Evolutionary conservation across 257 asterid species (phyloP).

Genomic region (Solanum chmielewskii): DNA sequence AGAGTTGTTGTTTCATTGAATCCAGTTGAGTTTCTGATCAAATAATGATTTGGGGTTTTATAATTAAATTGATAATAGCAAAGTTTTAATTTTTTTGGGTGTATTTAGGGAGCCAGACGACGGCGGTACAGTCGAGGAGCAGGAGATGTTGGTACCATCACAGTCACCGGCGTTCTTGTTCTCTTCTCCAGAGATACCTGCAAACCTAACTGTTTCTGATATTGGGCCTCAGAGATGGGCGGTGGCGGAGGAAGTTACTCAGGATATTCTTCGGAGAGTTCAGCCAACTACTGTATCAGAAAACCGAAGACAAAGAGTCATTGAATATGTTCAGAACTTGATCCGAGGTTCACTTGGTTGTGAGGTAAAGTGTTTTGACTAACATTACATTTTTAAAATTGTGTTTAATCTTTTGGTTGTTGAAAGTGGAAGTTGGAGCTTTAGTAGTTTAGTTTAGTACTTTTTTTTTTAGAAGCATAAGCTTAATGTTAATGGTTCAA

Average conservation of each 20-base stretch:
- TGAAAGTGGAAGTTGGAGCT: neutral
- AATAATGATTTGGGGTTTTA: neutral
- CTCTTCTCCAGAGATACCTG: neutral
- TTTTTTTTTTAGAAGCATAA: neutral
- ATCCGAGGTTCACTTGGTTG: constrained; percentile 5
- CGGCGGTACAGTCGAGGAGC: neutral
- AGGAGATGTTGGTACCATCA: neutral
- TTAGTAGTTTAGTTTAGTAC: neutral
- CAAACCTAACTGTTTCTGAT: neutral
- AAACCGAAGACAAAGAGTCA: constrained; percentile 5
- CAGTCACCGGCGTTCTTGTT: neutral
- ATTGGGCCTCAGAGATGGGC: constrained; percentile 11
- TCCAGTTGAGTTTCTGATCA: neutral
- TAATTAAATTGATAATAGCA: neutral
- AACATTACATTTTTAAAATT: neutral
- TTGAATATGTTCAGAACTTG: constrained; percentile 15
- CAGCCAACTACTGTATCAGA: constrained; percentile 16
- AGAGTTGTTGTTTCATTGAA: neutral
- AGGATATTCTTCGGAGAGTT: constrained; percentile 5
- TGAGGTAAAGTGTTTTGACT: constrained; percentile 1
- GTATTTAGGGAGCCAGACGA: neutral
- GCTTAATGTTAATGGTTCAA: neutral
- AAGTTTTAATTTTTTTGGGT: neutral
- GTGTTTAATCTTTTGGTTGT: neutral
- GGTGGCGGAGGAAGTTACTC: constrained; percentile 2